A percentile compares a stretch with the other conserved stretches of the same genome.
Evolutionary conservation across 345 rosid species (phyloP).

Genomic region (Arabidopsis suecica): DNA sequence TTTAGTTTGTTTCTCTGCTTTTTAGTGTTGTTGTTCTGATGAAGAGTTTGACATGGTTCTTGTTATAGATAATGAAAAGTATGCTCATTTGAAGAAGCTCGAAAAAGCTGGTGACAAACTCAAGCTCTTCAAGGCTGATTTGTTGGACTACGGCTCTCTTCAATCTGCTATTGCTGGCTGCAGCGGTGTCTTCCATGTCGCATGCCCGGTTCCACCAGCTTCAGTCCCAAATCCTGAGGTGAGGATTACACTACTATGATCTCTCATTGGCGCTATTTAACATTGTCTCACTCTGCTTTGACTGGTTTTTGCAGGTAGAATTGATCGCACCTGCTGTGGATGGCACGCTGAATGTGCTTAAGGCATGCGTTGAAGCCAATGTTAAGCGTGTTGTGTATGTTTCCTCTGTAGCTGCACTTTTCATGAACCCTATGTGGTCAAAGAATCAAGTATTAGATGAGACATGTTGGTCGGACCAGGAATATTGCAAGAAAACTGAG

Average conservation of each 20-base stretch:
- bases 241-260: neutral
- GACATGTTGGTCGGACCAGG: constrained; percentile 68
- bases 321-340: constrained; percentile 69
- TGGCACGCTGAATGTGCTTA: constrained; percentile 71
- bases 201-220: constrained; percentile 62
- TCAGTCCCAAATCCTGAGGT: constrained; percentile 53
- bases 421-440: constrained; percentile 65
- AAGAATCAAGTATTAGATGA: constrained; percentile 57
- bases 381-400: constrained; percentile 70
- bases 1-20: neutral
- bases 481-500: constrained; percentile 56
- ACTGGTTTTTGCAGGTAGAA: constrained; percentile 50
- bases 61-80: constrained; percentile 55
- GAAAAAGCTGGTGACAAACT: constrained; percentile 64
- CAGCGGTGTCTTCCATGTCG: constrained; percentile 72
- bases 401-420: constrained; percentile 61
- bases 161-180: constrained; percentile 60
- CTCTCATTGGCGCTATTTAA: neutral
- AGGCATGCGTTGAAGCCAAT: constrained; percentile 62
- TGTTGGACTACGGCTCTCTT: constrained; percentile 58
- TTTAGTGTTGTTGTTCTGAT: constrained; percentile 1
- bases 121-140: constrained; percentile 68
- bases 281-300: constrained; percentile 1
- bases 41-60: constrained; percentile 11
- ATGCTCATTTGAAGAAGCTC: constrained; percentile 56